phyloP scores from a whole-genome alignment of 805 yeast genomes.

The Ogataea paraovalis region DNA sequence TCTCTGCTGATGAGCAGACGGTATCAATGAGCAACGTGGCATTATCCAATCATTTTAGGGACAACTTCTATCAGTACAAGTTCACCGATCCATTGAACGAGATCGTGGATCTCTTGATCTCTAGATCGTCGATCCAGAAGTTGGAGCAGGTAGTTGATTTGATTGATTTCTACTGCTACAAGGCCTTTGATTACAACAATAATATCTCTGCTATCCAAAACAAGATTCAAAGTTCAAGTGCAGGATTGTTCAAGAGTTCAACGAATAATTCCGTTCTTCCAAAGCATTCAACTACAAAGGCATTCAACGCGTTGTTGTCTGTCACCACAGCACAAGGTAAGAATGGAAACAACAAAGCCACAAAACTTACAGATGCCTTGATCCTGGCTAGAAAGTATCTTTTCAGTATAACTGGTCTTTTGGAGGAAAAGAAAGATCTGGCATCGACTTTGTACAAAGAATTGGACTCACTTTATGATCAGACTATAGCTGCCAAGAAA shows the following conservation, averaged over 20 bases:
- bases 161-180: conserved; percentile 10
- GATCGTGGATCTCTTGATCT: conserved; percentile 9
- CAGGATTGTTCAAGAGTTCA: not conserved
- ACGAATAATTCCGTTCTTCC: not conserved
- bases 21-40: conserved; percentile 16
- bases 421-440: conserved; percentile 4
- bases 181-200: conserved; percentile 4
- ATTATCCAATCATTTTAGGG: conserved; percentile 12
- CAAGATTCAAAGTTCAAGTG: not conserved
- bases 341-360: conserved; percentile 3
- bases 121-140: conserved; percentile 5
- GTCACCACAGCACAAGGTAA: conserved; percentile 14
- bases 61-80: conserved; percentile 10
- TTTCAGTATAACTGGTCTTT: conserved; percentile 4
- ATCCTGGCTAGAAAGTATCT: conserved; percentile 15
- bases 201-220: not conserved
- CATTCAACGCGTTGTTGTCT: conserved; percentile 6
- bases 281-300: conserved; percentile 6
- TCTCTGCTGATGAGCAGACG: not conserved
- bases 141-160: conserved; percentile 12
- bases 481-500: conserved; percentile 1
- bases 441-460: not conserved
- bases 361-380: conserved; percentile 4
- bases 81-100: conserved; percentile 10
- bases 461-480: conserved; percentile 1